phyloP scores from a whole-genome alignment of 169 alveolate genomes.

The Perkinsus olseni region DNA sequence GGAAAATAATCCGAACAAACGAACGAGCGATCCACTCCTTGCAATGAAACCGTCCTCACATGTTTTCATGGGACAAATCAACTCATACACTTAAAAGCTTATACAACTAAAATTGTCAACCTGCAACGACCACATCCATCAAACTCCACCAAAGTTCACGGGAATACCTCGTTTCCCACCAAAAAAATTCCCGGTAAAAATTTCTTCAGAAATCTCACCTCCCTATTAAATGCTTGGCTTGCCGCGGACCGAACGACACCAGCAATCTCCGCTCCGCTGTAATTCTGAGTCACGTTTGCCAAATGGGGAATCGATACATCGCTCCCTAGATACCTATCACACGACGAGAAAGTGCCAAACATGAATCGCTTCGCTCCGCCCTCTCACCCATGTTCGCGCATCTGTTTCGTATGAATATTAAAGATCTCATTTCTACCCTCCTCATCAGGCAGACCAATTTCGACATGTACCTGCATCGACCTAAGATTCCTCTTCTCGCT shows the following conservation, averaged over 20 bases:
- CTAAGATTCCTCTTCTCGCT: too few relatives aligned
- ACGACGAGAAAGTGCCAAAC: neutral
- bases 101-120: too few relatives aligned
- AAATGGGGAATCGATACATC: constrained; percentile 84
- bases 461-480: constrained; percentile 64
- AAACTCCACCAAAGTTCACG: too few relatives aligned
- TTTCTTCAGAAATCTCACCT: too few relatives aligned
- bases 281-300: constrained; percentile 89
- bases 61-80: too few relatives aligned
- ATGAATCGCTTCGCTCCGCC: constrained; percentile 35
- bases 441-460: constrained; percentile 95
- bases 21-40: too few relatives aligned
- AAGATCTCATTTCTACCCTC: constrained; percentile 93
- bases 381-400: constrained; percentile 62
- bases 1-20: too few relatives aligned
- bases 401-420: constrained; percentile 91
- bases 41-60: too few relatives aligned
- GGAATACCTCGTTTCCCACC: too few relatives aligned
- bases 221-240: constrained; percentile 85
- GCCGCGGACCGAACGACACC: constrained; percentile 82
- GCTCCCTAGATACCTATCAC: neutral
- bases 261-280: constrained; percentile 99
- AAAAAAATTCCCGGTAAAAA: too few relatives aligned
- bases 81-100: too few relatives aligned
- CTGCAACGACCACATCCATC: too few relatives aligned